phyloP scores from a whole-genome alignment of 495 filamentous ascomycete species.

The Lepraria neglecta region DNA sequence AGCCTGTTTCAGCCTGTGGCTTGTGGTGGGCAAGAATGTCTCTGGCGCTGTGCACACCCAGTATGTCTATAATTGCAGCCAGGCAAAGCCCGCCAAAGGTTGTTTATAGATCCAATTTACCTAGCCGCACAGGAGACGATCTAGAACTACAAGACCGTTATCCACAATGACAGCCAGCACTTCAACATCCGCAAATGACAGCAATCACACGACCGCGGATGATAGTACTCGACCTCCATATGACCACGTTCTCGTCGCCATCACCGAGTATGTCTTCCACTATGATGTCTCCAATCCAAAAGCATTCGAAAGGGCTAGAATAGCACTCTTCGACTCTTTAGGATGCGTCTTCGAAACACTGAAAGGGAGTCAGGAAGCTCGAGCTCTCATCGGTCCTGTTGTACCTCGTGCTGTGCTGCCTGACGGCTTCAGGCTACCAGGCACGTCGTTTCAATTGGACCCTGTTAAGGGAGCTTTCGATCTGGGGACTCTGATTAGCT shows the following conservation, averaged over 20 bases:
- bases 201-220: too few relatives aligned
- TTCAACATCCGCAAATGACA: too few relatives aligned
- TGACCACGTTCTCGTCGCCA: conserved; percentile 32
- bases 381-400: conserved; percentile 30
- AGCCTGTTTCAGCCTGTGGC: too few relatives aligned
- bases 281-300: conserved; percentile 23
- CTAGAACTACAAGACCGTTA: too few relatives aligned
- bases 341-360: conserved; percentile 38
- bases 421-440: conserved; percentile 41
- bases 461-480: conserved; percentile 42
- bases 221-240: too few relatives aligned
- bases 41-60: too few relatives aligned
- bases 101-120: too few relatives aligned
- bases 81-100: too few relatives aligned
- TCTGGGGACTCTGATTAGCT: conserved; percentile 38
- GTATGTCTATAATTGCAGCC: too few relatives aligned
- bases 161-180: too few relatives aligned
- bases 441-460: conserved; percentile 36
- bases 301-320: conserved; percentile 28
- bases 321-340: conserved; percentile 38
- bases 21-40: too few relatives aligned
- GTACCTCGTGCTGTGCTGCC: conserved; percentile 28
- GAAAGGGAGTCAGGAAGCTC: conserved; percentile 27
- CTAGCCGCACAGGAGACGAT: too few relatives aligned
- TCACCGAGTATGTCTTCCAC: conserved; percentile 33